Evolutionary conservation across 2,329 filamentous ascomycete species (phyloP).

Genomic region (Ophiocordyceps camponoti-rufipedis): DNA sequence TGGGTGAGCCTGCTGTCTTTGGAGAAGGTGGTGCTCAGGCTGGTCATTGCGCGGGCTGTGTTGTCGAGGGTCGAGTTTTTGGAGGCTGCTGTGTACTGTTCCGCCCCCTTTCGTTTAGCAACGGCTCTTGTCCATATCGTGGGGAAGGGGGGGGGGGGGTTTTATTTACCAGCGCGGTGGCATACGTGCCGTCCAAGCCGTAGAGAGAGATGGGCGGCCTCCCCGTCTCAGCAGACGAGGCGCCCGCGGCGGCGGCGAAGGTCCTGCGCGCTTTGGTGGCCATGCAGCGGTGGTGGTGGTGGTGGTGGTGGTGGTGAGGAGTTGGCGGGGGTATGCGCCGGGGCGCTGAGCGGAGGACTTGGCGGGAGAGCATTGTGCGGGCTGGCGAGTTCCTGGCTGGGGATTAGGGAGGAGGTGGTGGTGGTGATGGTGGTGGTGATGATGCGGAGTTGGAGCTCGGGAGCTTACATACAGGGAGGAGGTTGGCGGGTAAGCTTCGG

Average conservation of each 20-base stretch:
- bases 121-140: background rate
- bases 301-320: too few relatives aligned
- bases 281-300: background rate
- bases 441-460: too few relatives aligned
- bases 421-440: too few relatives aligned
- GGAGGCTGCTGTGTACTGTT: constrained; percentile 83
- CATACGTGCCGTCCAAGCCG: constrained; percentile 95
- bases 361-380: too few relatives aligned
- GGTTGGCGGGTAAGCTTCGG: too few relatives aligned
- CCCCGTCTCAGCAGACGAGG: background rate
- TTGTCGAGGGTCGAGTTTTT: constrained; percentile 76
- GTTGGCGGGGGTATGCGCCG: too few relatives aligned
- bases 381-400: too few relatives aligned
- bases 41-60: constrained; percentile 62
- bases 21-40: constrained; percentile 53
- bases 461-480: too few relatives aligned
- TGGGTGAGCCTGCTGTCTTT: constrained; percentile 64
- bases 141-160: too few relatives aligned
- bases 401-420: too few relatives aligned
- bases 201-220: constrained; percentile 78
- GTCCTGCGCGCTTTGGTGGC: background rate
- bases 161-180: constrained; percentile 94
- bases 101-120: background rate
- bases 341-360: too few relatives aligned
- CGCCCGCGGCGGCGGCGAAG: background rate